Evolutionary conservation across 441 rosid species (phyloP).

Genomic region (Adansonia grandidieri): DNA sequence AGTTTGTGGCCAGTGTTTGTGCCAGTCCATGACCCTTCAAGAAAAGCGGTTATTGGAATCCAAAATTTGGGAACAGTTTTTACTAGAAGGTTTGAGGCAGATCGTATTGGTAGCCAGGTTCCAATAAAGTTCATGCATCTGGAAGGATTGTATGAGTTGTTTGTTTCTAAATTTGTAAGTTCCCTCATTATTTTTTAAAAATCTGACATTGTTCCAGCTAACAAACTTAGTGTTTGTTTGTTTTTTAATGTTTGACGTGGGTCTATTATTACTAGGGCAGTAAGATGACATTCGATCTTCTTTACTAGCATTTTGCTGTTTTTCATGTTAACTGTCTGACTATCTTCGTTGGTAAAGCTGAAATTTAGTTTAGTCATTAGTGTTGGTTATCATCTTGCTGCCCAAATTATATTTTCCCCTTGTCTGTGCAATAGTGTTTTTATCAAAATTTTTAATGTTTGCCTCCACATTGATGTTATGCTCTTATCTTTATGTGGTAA

Average conservation of each 20-base stretch:
- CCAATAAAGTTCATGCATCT: constrained; percentile 96
- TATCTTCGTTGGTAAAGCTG: too few species aligned
- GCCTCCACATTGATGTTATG: not conserved
- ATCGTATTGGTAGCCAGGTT: constrained; percentile 92
- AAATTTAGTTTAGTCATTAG: too few species aligned
- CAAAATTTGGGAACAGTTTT: constrained; percentile 93
- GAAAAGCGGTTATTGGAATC: constrained; percentile 91
- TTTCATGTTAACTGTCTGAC: too few species aligned
- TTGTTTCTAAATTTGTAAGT: constrained; percentile 97
- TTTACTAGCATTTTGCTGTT: not conserved
- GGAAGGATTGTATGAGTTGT: constrained; percentile 94
- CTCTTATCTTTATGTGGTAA: not conserved
- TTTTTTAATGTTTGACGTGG: constrained; percentile 9
- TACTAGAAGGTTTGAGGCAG: constrained; percentile 95
- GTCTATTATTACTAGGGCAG: constrained; percentile 5
- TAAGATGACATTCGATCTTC: constrained; percentile 16
- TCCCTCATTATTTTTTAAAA: constrained; percentile 17
- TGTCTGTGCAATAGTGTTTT: not conserved
- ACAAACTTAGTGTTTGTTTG: constrained; percentile 4
- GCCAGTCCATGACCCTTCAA: constrained; percentile 97
- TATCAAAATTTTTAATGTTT: not conserved
- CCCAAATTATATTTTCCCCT: not conserved
- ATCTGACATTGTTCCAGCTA: constrained; percentile 3
- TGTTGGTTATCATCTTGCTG: too few species aligned
- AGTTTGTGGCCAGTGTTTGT: constrained; percentile 99